Base-by-base conservation (phyloP, 495 filamentous ascomycete species). In the Lindgomyces ingoldianus region DNA sequence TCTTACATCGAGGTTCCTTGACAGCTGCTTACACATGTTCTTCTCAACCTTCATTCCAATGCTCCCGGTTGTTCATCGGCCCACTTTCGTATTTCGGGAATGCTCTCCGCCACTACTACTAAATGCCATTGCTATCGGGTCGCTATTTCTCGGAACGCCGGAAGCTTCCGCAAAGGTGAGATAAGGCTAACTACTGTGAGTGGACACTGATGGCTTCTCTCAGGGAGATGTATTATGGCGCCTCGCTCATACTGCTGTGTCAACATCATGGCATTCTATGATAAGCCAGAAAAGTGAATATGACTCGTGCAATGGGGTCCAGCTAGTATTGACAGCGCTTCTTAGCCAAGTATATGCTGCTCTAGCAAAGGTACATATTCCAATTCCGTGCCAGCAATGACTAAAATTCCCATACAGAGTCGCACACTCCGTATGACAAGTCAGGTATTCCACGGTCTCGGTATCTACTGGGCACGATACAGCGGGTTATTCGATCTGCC, bases 391-490 rank as follows among this genome's bases (percentile, higher is more conserved):
- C 44, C 4, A 25, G 19, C 22, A 22, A 22, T 50, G 14, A 39
- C 12, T 24, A 24, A 11, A 14, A 6, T 14, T 4, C 9, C 4
- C 19, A 50, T 24, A 1, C 25, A 50, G 47, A 22, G 18, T 26
- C 47, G 47, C 22, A 50, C 47, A 11, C 47, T 50, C 14, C 47
- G 47, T 4, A 50, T 50, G 47, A 50, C 47, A 24, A 50, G 47
- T 50, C 47, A 50, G 25, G 47, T 50, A 21, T 50, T 50, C 47
- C 47, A 50, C 47, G 47, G 47, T 26, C 47, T 50, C 22, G 47
- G 47, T 4, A 50, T 50, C 19, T 50, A 50, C 19, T 54, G 51
- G 51, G 51, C 51, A 18, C 51, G 51, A 22, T 54, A 54, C 27
- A 30, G 51, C 22, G 51, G 51, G 19, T 27, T 54, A 9, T 54